Evolutionary conservation across 306 rosid species (phyloP).

Genomic region (Cucumis hystrix): DNA sequence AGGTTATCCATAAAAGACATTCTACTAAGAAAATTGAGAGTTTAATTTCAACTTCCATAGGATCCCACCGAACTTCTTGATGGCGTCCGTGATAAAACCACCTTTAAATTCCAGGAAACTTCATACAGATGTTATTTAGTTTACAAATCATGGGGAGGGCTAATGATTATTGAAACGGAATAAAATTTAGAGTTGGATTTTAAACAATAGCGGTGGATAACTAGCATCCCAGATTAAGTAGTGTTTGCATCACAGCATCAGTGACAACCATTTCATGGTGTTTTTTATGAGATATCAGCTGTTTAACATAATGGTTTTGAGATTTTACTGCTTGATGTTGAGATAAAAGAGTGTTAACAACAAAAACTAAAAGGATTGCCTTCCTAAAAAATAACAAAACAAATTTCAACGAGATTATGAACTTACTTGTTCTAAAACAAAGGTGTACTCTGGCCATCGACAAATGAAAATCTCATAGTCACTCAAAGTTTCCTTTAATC

Average conservation of each 20-base stretch:
- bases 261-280: not conserved
- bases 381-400: not conserved
- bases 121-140: not conserved
- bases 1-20: not conserved
- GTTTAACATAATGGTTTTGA: not conserved
- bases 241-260: not conserved
- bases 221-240: not conserved
- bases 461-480: slow-evolving; percentile 83
- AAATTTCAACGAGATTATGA: not conserved
- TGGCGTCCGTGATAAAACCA: not conserved
- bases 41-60: not conserved
- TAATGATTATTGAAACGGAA: not conserved
- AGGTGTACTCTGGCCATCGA: slow-evolving; percentile 93
- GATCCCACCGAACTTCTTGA: not conserved
- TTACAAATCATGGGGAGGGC: not conserved
- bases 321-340: not conserved
- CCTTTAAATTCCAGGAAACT: not conserved
- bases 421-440: slow-evolving; percentile 76
- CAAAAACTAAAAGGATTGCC: not conserved
- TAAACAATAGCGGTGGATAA: not conserved
- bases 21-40: not conserved
- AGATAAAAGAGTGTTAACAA: not conserved
- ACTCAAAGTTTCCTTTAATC: slow-evolving; percentile 70
- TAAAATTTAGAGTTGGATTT: not conserved
- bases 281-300: not conserved